Base-by-base conservation (phyloP, 768 basidiomycete genomes). In the Suillus alpinus region DNA sequence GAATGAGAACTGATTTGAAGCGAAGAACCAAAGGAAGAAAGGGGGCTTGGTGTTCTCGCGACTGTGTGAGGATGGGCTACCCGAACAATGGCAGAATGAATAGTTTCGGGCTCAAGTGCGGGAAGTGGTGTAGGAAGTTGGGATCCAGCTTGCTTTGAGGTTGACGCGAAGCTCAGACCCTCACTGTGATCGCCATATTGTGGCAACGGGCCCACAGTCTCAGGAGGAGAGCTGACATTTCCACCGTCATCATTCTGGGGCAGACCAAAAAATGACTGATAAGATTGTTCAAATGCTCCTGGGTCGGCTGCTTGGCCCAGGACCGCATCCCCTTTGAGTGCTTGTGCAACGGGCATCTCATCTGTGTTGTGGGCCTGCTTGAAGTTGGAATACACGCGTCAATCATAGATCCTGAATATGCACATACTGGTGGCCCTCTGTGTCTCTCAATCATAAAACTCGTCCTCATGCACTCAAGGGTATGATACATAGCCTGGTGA, bases 401-500 rank as follows among this genome's bases (percentile, higher is more conserved):
- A 49, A 16, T 29, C 23, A 18, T 18, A 23, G 23, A 34, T 26
- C 51, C 9, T 12, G 41, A 36, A 44, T 43, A 6, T 43, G 26
- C 39, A 58, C 20, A n/a, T 44, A 43, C 47, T 2, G 62, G 36
- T 18, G 70, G 68, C 57, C 62, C 49, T 46, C 29, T 20, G 13
- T 56, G 13, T n/a, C 56, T 61, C 39, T 64, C 64, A 47, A 43
- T 43, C 10, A 59, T 60, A 0, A 63, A 56, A 51, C 51, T 61
- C 6, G 26, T 56, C 6, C 60, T 58, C 12, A 73, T 69, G 44
- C 68, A 69, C 60, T 67, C 50, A 18, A 75, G 56, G 36, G 23
- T 56, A 56, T 73, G 72, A 58, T 66, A 55, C 57, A 75, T 61
- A 10, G 70, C 70, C 23, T 75, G 66, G 58, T 69, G n/a, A 23